Evolutionary conservation across 2,329 filamentous ascomycete species (phyloP), one percentile per base, ranked within the genome.

Genomic region (Passalora sequoiae): DNA sequence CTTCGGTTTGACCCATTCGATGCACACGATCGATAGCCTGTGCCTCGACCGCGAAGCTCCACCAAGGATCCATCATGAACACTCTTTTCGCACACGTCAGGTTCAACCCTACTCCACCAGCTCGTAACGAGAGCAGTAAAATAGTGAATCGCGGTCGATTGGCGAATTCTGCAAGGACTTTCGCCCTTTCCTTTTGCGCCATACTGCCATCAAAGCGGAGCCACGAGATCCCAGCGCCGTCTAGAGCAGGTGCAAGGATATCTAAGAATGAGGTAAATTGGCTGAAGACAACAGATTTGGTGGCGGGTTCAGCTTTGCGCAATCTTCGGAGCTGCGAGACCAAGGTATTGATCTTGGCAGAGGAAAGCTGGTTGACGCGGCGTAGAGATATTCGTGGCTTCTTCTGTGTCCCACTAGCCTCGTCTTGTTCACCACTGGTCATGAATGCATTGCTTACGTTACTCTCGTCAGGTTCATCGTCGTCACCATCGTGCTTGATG

Each of bases 51-150:
- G 92, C 89, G 66, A 91, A 98, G 61, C 86, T 94, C 92, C 92
- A 98, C 92, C 92, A 98, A 0, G 92, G 92, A 66, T 98, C 92
- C 92, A 98, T 97, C 86, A 98, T 94, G 69, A 84, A 98, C 4
- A 98, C 94, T 41, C 86, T 75, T 51, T 83, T 87, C 4, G 92
- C 92, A 54, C 82, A 83, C 0, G 91, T 97, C 49, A 98, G 68
- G 61, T 98, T 98, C 31, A 98, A 73, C 0, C 92, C 92, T 0
- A 98, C 92, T 17, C 92, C 94, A 4, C 94, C 92, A 0, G 94
- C 92, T 15, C 88, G 78, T 43, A 98, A 71, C 56, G 84, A 91
- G 39, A 98, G 77, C 1, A 98, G 73, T 3, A 98, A 71, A 1
- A 98, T 78, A 2, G 77, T 78, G 17, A 87, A 86, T 37, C 76